These are phyloP conservation scores for Geotrichum candidum DNA, from an alignment of 1,139 yeast species.

Conservation along the genomic window DNA sequence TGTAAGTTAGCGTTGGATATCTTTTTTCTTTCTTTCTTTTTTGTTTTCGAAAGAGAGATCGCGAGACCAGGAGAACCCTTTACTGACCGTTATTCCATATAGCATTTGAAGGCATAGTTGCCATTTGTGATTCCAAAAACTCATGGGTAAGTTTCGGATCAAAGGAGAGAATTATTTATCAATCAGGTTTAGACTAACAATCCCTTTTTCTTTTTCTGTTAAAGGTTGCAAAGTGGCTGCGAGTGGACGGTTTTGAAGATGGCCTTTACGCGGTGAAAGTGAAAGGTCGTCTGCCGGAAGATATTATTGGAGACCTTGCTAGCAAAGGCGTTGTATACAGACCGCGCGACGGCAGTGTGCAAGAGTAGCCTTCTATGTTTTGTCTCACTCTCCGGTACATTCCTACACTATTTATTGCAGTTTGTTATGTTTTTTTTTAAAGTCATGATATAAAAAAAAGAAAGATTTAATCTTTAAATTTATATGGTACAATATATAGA, in stretches of 20 bases:
- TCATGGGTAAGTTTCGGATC: conserved; percentile 59
- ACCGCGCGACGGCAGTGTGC: conserved; percentile 94
- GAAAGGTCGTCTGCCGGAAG: conserved; percentile 86
- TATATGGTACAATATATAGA: background rate
- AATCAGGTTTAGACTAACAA: background rate
- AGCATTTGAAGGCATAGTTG: conserved; percentile 90
- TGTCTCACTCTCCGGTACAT: background rate
- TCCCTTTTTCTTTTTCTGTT: background rate
- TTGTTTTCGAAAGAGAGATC: background rate
- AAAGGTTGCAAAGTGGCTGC: conserved; percentile 77
- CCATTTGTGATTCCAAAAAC: conserved; percentile 74
- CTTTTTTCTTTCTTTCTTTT: background rate
- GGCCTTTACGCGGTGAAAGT: conserved; percentile 94
- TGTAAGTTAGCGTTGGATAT: conserved; percentile 33
- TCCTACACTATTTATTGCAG: background rate
- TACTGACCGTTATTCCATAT: background rate
- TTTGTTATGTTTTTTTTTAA: background rate
- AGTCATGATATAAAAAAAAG: background rate
- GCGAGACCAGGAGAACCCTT: background rate
- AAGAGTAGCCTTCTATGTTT: conserved; percentile 47
- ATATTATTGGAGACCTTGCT: conserved; percentile 65
- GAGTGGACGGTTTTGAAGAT: conserved; percentile 82
- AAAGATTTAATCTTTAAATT: background rate
- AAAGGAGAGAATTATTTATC: background rate
- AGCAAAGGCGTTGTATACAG: conserved; percentile 75